Conservation (phyloP, 2,329 filamentous ascomycete species). For the Colletotrichum sp. region DNA sequence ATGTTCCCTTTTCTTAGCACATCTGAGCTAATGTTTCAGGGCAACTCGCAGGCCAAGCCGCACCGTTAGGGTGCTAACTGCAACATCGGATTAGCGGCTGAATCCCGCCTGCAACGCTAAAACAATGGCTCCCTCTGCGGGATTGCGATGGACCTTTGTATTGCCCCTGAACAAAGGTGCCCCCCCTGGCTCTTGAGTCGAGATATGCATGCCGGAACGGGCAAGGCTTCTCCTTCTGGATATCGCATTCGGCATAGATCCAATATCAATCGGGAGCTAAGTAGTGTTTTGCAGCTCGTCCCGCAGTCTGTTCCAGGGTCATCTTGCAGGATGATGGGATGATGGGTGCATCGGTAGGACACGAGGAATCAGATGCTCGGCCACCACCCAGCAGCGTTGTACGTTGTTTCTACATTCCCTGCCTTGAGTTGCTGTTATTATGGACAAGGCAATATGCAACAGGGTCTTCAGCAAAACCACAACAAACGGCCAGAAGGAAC, state of each 20-base stretch:
- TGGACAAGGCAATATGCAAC: neutral
- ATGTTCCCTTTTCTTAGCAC: neutral
- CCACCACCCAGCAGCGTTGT: neutral
- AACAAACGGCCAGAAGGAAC: neutral
- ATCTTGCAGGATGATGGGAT: neutral
- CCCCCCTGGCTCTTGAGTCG: neutral
- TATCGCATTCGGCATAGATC: neutral
- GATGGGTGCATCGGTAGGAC: neutral
- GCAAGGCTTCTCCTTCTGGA: neutral
- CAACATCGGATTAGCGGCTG: neutral
- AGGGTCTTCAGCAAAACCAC: neutral
- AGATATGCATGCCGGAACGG: neutral
- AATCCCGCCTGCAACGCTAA: neutral
- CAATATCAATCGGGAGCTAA: neutral
- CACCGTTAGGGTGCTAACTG: neutral
- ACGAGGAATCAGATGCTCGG: neutral
- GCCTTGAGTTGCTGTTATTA: neutral
- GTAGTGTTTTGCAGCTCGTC: neutral
- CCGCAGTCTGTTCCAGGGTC: neutral
- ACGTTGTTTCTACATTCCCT: neutral
- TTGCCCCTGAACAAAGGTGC: constrained; percentile 3
- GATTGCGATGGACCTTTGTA: neutral
- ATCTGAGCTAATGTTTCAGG: constrained; percentile 5
- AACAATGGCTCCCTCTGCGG: neutral
- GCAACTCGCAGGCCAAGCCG: neutral